Conservation (phyloP, 2,329 filamentous ascomycete genomes). For the Clarireedia paspali region DNA sequence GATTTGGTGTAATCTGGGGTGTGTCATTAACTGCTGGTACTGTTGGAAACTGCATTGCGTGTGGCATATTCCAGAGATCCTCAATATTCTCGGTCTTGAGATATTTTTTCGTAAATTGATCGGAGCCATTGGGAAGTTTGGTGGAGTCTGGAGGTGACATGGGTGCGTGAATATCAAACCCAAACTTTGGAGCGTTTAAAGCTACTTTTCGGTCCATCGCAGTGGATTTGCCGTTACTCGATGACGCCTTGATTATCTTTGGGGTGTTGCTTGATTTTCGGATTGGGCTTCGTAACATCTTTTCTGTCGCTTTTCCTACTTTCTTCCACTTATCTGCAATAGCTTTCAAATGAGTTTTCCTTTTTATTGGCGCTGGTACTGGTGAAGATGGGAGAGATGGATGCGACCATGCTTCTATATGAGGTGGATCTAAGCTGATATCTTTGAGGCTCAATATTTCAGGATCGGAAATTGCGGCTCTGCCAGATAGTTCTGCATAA, state of each 20-base stretch:
- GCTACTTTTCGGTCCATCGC: conserved; percentile 42
- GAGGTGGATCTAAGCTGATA: conserved; percentile 24
- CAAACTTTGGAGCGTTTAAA: conserved; percentile 34
- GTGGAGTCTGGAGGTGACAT: conserved; percentile 38
- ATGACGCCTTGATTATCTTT: conserved; percentile 27
- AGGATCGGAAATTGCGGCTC: conserved; percentile 27
- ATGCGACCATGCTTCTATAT: conserved; percentile 12
- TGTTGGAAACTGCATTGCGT: conserved; percentile 23
- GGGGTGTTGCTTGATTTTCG: conserved; percentile 29
- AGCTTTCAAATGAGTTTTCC: conserved; percentile 30
- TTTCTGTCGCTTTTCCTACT: conserved; percentile 25
- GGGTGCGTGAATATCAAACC: conserved; percentile 37
- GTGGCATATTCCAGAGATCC: conserved; percentile 23
- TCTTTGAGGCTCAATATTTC: conserved; percentile 27
- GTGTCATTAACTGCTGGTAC: conserved; percentile 15
- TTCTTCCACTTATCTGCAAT: conserved; percentile 39
- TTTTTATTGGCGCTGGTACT: conserved; percentile 13
- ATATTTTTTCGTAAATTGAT: conserved; percentile 9
- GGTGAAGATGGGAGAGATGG: conserved; percentile 22
- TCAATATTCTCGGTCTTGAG: conserved; percentile 28
- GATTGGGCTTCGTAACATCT: conserved; percentile 31
- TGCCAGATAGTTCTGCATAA: conserved; percentile 23
- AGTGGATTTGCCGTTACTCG: conserved; percentile 29
- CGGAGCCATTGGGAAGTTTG: conserved; percentile 27
- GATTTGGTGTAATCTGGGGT: conserved; percentile 21